Evolutionary conservation across 164 flowering plant species (phyloP), one percentile per base, ranked within the genome.

Genomic region (Echeveria elegans): DNA sequence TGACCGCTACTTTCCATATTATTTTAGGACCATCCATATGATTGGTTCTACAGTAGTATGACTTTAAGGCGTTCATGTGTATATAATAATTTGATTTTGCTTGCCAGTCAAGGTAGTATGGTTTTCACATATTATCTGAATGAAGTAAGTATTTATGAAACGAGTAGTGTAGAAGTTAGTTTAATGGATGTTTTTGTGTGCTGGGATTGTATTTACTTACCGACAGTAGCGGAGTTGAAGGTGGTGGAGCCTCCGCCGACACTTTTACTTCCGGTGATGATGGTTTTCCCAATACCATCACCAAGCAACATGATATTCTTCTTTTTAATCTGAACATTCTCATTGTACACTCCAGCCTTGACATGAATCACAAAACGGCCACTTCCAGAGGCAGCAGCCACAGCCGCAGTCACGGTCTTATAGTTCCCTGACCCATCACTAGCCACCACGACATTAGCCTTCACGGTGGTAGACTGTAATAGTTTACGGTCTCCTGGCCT

Each of bases 241-340:
- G 87, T 84, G 48, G 95, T 87, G 52, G 82, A 64, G 21, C 89
- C 92, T 8, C 89, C 92, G 10, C 77, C 83, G 8, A 84, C 90
- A 63, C 92, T 90, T 64, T 61, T 83, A 69, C 87, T 86, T 5
- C 97, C 93, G 6, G 96, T 87, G 48, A 91, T 73, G 9, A 88
- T 78, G 9, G 97, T 91, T 72, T 69, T 82, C 16, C 88, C 87
- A 0, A 82, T 82, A 0, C 96, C 93, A 72, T 88, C 97, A 6
- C 97, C 97, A 28, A 81, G 73, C 66, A 91, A 47, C 90, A 83
- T 84, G 5, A 90, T 72, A 64, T 88, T 84, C 69, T 75, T 76
- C 80, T 74, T 43, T 12, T 63, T 73, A 6, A 88, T 73, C 72
- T 76, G 73, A 29, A 90, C 74, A 38, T 85, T 79, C 74, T 90